Base-by-base conservation (phyloP, 2,329 filamentous ascomycete species). In the Xylaria sp. region DNA sequence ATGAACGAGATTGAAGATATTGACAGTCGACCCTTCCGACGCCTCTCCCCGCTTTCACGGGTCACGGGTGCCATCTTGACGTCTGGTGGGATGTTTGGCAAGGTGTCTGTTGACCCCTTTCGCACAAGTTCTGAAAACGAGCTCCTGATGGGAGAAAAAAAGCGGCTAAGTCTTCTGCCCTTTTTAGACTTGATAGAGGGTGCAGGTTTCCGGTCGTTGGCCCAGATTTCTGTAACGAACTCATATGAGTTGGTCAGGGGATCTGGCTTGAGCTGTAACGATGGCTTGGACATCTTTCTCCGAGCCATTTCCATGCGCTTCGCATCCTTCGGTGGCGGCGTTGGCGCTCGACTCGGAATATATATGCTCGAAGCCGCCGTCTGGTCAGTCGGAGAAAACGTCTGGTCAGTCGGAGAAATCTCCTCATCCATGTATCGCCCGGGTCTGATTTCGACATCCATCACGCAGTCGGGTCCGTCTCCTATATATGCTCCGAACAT, bases 401-500 rank as follows among this genome's bases (percentile, higher is more conserved):
- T 55, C 34, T 66, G 62, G 6, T 66, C 63, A 34, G 52, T 46
- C 5, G 59, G 49, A 19, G 67, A 64, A 35, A 54, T 46, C 18
- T 58, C 52, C 48, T 59, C 63, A n/a, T 61, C 63, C n/a, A 65
- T 42, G 1, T 42, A 42, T 6, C 13, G 11, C 42, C 11, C 10
- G 11, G 42, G 42, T 46, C 71, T 72, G 52, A 70, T 69, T 49
- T 68, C 70, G 18, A 76, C 61, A 46, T 75, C 76, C 47, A 78
- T 74, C 30, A 75, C 76, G 57, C 73, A 77, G 63, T 78, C 76
- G 1, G 76, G 75, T 18, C 69, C 66, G 37, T 75, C 73, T 18
- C 70, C 73, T 10, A 73, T 56, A 13, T 74, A 76, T 11, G 72
- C 68, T n/a, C 67, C 68, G 47, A 68, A 70, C 11, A 66, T 54